Conservation (phyloP, 176 grass and related monocot genomes). For the Zoysia pacifica region DNA sequence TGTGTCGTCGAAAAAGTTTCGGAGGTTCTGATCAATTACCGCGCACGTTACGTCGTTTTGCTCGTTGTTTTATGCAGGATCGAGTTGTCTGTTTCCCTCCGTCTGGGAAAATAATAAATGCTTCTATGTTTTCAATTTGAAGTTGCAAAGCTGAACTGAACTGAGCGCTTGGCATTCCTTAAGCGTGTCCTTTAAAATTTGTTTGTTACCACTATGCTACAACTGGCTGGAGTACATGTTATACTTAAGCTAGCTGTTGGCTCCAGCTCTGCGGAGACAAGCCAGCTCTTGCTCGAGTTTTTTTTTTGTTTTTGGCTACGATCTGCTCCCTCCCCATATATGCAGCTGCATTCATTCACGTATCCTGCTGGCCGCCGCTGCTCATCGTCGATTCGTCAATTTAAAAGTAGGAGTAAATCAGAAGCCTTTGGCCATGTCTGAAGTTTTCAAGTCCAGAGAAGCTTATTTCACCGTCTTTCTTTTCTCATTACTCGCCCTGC, state of each 20-base stretch:
- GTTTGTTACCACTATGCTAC: not conserved
- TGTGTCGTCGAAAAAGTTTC: not conserved
- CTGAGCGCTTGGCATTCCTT: not conserved
- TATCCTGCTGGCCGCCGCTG: not conserved
- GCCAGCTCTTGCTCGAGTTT: not conserved
- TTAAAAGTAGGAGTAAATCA: not conserved
- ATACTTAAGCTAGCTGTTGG: not conserved
- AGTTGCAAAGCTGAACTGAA: not conserved
- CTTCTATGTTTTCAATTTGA: not conserved
- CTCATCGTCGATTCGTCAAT: not conserved
- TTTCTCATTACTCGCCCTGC: not conserved
- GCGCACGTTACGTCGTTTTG: not conserved
- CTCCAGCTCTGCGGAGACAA: conserved; percentile 6
- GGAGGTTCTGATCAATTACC: not conserved
- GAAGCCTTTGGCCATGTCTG: conserved; percentile 1
- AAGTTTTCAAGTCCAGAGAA: not conserved
- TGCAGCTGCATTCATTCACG: not conserved
- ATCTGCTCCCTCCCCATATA: conserved; percentile 7
- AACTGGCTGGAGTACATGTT: not conserved
- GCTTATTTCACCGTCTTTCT: not conserved
- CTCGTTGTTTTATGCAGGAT: not conserved
- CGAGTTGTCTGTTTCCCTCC: too few species aligned
- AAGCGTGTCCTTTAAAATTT: not conserved
- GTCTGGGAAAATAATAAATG: not conserved
- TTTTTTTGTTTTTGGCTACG: too few species aligned